Percentiles rank a stretch among this genome's conserved stretches.
Conservation (phyloP, 208 protist species). For the Trypanosoma rangeli region DNA sequence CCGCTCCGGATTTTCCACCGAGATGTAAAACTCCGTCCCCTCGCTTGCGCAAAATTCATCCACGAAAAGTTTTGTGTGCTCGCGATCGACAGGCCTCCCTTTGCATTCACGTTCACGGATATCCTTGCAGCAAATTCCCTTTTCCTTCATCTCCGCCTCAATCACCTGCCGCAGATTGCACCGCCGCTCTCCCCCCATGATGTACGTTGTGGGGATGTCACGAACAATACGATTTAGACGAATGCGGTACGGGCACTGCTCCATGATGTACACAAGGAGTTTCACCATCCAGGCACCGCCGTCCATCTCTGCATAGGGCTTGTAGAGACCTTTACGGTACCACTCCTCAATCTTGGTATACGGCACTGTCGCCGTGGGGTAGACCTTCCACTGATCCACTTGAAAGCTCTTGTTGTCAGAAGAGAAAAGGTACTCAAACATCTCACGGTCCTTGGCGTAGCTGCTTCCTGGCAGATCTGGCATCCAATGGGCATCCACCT, state of each 20-base stretch:
- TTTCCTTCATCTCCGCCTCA: slow-evolving; percentile 92
- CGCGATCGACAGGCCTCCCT: slow-evolving; percentile 58
- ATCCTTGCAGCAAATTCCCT: slow-evolving; percentile 92
- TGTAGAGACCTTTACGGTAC: slow-evolving; percentile 95
- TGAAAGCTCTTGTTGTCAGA: slow-evolving; percentile 94
- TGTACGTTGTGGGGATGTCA: slow-evolving; percentile 99
- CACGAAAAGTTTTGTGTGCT: slow-evolving; percentile 61
- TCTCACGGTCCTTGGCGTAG: slow-evolving; percentile 94
- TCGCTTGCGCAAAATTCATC: slow-evolving; percentile 82
- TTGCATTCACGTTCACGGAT: slow-evolving; percentile 95
- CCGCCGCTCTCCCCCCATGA: slow-evolving; percentile 96
- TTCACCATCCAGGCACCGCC: slow-evolving; percentile 85
- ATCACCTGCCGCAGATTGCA: slow-evolving; percentile 98
- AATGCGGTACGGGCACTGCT: slow-evolving; percentile 97
- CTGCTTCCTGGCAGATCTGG: slow-evolving; percentile 98
- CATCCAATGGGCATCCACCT: slow-evolving; percentile 99
- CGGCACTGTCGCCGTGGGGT: slow-evolving; percentile 99
- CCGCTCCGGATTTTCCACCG: slow-evolving; percentile 76
- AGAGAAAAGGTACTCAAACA: slow-evolving; percentile 90
- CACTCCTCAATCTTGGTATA: slow-evolving; percentile 98
- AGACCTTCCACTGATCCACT: slow-evolving; percentile 99
- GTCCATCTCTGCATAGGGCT: slow-evolving; percentile 93
- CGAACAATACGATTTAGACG: slow-evolving; percentile 98
- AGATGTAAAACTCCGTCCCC: slow-evolving; percentile 85
- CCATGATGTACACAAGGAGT: slow-evolving; percentile 95